Percentiles rank a stretch among this genome's conserved stretches.
Conservation (phyloP, 306 rosid species). For the Sindora glabra region DNA sequence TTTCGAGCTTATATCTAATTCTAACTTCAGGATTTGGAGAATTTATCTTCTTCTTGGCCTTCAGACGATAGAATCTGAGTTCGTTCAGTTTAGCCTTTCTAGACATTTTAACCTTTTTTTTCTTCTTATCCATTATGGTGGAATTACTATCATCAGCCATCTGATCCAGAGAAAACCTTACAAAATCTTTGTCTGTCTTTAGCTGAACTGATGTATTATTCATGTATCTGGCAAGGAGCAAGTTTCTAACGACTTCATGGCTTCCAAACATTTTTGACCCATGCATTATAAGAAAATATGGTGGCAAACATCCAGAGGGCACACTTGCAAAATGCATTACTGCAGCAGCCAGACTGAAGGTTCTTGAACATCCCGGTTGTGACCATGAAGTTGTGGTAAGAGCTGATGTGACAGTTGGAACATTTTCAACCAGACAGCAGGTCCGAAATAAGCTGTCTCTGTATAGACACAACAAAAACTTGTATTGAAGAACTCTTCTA, state of each 20-base stretch:
- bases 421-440: constrained; percentile 25
- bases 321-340: constrained; percentile 14
- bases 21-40: constrained; percentile 91
- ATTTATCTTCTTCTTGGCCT: constrained; percentile 78
- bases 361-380: constrained; percentile 20
- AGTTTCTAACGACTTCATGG: constrained; percentile 22
- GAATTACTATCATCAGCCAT: constrained; percentile 7
- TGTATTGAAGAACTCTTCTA: not conserved
- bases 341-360: constrained; percentile 11
- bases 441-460: constrained; percentile 37
- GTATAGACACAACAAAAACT: constrained; percentile 22
- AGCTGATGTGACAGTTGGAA: constrained; percentile 20
- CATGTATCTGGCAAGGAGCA: constrained; percentile 31
- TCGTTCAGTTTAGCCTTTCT: constrained; percentile 71
- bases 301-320: not conserved
- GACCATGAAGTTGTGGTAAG: constrained; percentile 8
- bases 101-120: constrained; percentile 42
- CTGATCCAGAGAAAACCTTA: constrained; percentile 51
- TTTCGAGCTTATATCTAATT: constrained; percentile 74
- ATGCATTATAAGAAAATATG: constrained; percentile 10
- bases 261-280: constrained; percentile 12
- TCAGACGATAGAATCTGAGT: constrained; percentile 69
- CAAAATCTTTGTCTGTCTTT: constrained; percentile 36
- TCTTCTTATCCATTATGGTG: constrained; percentile 10
- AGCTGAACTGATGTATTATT: constrained; percentile 50